Percentiles rank a stretch among this genome's conserved stretches.
These are phyloP conservation scores for Jasminum sambac DNA, from an alignment of 257 asterid species.

Conservation along the genomic window DNA sequence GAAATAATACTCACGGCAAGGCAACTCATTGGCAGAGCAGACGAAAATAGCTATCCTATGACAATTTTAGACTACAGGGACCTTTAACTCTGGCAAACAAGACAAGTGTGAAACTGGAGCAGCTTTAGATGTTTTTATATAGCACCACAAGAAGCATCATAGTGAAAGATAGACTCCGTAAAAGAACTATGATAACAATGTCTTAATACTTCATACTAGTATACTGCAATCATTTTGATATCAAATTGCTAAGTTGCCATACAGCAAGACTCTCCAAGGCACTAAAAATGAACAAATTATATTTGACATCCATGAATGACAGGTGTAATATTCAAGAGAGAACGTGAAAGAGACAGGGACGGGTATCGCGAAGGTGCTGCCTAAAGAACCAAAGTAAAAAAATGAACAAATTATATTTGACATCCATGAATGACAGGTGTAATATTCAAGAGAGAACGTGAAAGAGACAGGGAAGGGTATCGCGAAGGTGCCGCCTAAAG, in stretches of 20 bases:
- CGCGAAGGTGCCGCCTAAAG: slow-evolving; percentile 8
- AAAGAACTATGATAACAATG: background rate
- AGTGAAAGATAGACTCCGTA: background rate
- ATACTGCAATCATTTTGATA: slow-evolving; percentile 7
- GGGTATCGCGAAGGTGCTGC: slow-evolving; percentile 13
- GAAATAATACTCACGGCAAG: background rate
- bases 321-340: slow-evolving; percentile 4
- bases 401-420: too few relatives aligned
- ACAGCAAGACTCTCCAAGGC: slow-evolving; percentile 12
- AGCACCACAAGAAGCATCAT: background rate
- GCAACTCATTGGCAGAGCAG: background rate
- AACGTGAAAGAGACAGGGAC: slow-evolving; percentile 12
- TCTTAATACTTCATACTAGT: slow-evolving; percentile 4
- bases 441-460: slow-evolving; percentile 10
- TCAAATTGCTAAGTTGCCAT: slow-evolving; percentile 15
- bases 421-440: too few relatives aligned
- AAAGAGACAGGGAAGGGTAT: slow-evolving; percentile 14
- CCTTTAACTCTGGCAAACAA: background rate
- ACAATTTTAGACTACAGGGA: slow-evolving; percentile 18
- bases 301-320: slow-evolving; percentile 1
- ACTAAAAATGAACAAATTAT: background rate
- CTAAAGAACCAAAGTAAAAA: slow-evolving; percentile 8
- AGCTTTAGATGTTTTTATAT: slow-evolving; percentile 8
- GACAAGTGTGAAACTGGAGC: slow-evolving; percentile 3
- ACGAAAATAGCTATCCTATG: slow-evolving; percentile 9